Base-by-base conservation (phyloP, 176 grass and related monocot species). In the Metroxylon sagu region DNA sequence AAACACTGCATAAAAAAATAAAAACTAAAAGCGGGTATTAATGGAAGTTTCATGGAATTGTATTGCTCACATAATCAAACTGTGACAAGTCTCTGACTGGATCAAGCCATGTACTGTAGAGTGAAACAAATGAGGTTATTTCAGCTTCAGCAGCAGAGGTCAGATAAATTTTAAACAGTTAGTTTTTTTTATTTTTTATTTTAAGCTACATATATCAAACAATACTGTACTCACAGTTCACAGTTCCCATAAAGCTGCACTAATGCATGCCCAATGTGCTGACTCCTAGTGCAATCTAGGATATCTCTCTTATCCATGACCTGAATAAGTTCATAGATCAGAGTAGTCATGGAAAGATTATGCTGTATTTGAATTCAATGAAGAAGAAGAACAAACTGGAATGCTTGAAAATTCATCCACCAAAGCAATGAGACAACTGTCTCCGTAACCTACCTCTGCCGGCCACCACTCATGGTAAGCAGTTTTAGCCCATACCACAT, bases 381-480 rank as follows among this genome's bases (percentile, higher is more conserved):
- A 43, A 56, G 53, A 56, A 56, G 19, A 56, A 19, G 14, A 25
- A 19, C 8, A 23, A 56, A 56, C 3, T 25, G 18, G 19, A 6
- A 52, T 26, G 16, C 30, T 30, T 55, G 56, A 29, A 39, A 49
- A 14, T 28, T 17, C 54, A 50, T 49, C n/a, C 64, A 16, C 5
- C 43, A 23, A 63, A 48, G 50, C 48, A 55, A 43, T 7, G 14
- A 62, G 31, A 55, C 5, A 61, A 3, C 0, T 39, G 48, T 35
- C 18, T 69, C 14, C 53, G 53, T 16, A 19, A 29, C 6, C 52
- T 69, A 80, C 78, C 78, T 74, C 64, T 49, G 78, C 78, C 56
- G 78, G 78, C 78, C 78, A 80, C 78, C 78, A 80, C 6, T 70
- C 78, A 52, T 80, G 60, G 29, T 54, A 26, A 48, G 78, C 64